Base-by-base conservation (phyloP, 1,139 yeast species). In the Sugiyamaella castrensis region DNA sequence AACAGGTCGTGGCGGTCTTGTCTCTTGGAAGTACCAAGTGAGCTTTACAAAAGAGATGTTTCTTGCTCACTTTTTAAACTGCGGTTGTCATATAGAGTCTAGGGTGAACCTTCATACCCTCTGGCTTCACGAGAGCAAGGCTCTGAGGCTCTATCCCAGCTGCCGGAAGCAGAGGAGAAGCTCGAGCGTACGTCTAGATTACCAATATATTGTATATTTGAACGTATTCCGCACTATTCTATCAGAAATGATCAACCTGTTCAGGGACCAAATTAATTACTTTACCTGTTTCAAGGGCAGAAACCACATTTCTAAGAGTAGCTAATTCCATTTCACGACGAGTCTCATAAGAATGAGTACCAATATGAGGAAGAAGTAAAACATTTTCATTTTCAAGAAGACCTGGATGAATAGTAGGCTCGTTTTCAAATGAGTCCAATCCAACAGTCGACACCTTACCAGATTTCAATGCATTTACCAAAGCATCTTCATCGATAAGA, bases 401-500 rank as follows among this genome's bases (percentile, higher is more conserved):
- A 1, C 63, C 68, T 1, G 67, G 68, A 52, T 68, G 65, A 40
- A 71, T 56, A 38, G 55, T 54, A 5, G 98, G 98, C 69, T 91
- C 97, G 56, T 75, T 70, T 64, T 87, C 96, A 67, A 84, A 85
- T 30, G 89, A 96, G 65, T 89, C 97, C 37, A 89, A 67, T 12
- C 70, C 71, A 9, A 59, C 71, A 12, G 61, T 57, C 10, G 83
- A 81, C 37, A 89, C 77, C 59, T 86, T 82, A 15, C 94, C 94
- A 1, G 73, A 66, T 59, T 83, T 79, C 59, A 89, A 72, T 10
- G 81, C 80, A 13, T 73, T 74, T 8, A 82, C 76, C 52, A 89
- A 68, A 8, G 82, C 84, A 8, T 65, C 60, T 60, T 86, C 92
- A 60, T 85, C 83, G 55, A 86, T 80, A 28, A 86, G 80, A 80